These are phyloP conservation scores for Pseudoturritis turrita DNA, from an alignment of 345 rosid genomes.

Conservation along the genomic window DNA sequence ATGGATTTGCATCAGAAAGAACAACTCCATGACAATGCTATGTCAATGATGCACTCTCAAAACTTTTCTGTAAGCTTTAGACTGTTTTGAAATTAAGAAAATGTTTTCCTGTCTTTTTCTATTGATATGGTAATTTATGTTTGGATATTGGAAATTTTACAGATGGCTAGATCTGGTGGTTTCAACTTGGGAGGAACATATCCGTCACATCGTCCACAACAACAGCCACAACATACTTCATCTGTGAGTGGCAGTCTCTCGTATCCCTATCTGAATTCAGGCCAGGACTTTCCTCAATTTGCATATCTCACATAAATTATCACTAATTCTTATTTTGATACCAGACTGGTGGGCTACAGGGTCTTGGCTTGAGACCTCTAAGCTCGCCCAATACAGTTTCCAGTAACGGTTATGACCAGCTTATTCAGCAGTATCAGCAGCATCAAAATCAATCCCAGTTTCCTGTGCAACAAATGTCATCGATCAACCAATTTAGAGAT, in stretches of 20 bases:
- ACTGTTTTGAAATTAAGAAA: not conserved
- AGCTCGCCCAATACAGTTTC: slow-evolving; percentile 68
- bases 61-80: slow-evolving; percentile 75
- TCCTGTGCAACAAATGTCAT: slow-evolving; percentile 81
- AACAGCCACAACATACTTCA: slow-evolving; percentile 81
- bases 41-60: slow-evolving; percentile 98
- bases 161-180: slow-evolving; percentile 93
- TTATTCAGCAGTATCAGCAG: slow-evolving; percentile 86
- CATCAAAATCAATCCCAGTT: slow-evolving; percentile 87
- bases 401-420: slow-evolving; percentile 75
- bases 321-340: slow-evolving; percentile 8
- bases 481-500: slow-evolving; percentile 84
- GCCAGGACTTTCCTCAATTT: not conserved
- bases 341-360: slow-evolving; percentile 83
- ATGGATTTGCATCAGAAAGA: slow-evolving; percentile 97
- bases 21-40: slow-evolving; percentile 85
- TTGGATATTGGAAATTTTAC: slow-evolving; percentile 24
- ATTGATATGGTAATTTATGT: not conserved
- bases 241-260: slow-evolving; percentile 70
- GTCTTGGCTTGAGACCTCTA: slow-evolving; percentile 82
- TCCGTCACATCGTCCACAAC: slow-evolving; percentile 85
- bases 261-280: slow-evolving; percentile 33
- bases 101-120: not conserved
- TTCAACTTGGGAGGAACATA: slow-evolving; percentile 80
- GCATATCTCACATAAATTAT: not conserved